Conservation (phyloP, 83 land plant species). For the Picea abies region DNA sequence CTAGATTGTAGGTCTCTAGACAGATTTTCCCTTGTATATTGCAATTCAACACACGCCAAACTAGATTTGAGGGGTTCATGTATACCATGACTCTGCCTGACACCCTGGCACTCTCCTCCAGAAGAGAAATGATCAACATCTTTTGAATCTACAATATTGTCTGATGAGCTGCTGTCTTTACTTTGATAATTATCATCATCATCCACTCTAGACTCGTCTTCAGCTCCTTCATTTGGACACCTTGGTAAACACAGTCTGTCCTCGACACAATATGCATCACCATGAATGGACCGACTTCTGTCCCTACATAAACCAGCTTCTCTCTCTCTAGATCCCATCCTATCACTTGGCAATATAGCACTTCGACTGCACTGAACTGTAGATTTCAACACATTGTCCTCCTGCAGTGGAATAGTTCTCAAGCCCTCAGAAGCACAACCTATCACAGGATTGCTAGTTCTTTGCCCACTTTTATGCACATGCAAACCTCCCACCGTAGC, state of each 20-base stretch:
- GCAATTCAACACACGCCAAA: too few species aligned
- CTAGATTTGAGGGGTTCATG: too few species aligned
- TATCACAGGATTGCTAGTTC: neutral
- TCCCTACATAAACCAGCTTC: neutral
- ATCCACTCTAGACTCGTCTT: too few species aligned
- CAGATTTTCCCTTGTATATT: too few species aligned
- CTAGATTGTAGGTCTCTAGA: too few species aligned
- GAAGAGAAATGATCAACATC: too few species aligned
- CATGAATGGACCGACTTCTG: neutral
- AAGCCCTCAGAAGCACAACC: neutral
- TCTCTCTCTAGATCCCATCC: constrained; percentile 2
- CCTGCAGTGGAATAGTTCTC: constrained; percentile 4
- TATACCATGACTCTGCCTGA: constrained; percentile 13
- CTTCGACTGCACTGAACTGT: neutral
- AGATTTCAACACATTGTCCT: neutral
- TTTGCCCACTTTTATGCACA: neutral
- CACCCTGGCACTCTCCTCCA: constrained; percentile 35
- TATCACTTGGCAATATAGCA: neutral
- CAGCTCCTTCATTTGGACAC: too few species aligned
- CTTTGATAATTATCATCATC: too few species aligned
- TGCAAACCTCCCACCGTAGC: neutral
- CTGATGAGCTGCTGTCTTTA: too few species aligned
- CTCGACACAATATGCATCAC: too few species aligned
- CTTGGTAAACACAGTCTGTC: too few species aligned
- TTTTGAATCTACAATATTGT: neutral